A percentile compares a stretch with the other conserved stretches of the same genome.
phyloP scores from a whole-genome alignment of 306 rosid genomes.

The Rosa multiflora region DNA sequence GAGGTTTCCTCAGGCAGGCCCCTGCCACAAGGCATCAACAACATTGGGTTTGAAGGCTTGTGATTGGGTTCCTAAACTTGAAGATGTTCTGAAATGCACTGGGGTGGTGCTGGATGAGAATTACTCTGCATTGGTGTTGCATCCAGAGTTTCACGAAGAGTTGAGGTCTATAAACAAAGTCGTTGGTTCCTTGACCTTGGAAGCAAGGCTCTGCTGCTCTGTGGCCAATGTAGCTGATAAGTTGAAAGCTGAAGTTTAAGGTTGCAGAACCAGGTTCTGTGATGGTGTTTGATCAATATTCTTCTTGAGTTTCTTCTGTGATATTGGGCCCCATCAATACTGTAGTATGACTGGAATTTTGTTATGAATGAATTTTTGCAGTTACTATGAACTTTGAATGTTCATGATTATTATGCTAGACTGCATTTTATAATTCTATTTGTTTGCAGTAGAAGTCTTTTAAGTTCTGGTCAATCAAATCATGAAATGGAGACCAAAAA shows the following conservation, averaged over 20 bases:
- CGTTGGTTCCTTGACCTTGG: constrained; percentile 55
- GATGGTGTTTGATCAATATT: neutral
- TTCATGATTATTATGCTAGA: neutral
- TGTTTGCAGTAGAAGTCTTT: neutral
- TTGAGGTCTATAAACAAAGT: constrained; percentile 44
- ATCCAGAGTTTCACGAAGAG: constrained; percentile 71
- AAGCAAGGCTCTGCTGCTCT: constrained; percentile 54
- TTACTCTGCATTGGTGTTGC: constrained; percentile 66
- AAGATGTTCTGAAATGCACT: constrained; percentile 60
- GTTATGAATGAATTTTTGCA: constrained; percentile 11
- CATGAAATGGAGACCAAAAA: neutral
- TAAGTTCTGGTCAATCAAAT: neutral
- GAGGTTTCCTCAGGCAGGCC: constrained; percentile 75
- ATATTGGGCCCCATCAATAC: neutral
- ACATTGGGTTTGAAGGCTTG: constrained; percentile 61
- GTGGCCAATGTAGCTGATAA: constrained; percentile 51
- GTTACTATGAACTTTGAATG: neutral
- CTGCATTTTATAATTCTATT: neutral
- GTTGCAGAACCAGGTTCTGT: neutral
- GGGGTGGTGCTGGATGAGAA: constrained; percentile 68
- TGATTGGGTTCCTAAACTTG: constrained; percentile 78
- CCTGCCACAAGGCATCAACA: constrained; percentile 44
- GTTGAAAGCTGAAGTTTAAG: constrained; percentile 38
- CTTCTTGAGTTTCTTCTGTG: neutral
- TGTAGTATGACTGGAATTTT: neutral